A percentile compares a stretch with the other conserved stretches of the same genome.
Evolutionary conservation across 257 asterid species (phyloP).

Genomic region (Voacanga thouarsii): DNA sequence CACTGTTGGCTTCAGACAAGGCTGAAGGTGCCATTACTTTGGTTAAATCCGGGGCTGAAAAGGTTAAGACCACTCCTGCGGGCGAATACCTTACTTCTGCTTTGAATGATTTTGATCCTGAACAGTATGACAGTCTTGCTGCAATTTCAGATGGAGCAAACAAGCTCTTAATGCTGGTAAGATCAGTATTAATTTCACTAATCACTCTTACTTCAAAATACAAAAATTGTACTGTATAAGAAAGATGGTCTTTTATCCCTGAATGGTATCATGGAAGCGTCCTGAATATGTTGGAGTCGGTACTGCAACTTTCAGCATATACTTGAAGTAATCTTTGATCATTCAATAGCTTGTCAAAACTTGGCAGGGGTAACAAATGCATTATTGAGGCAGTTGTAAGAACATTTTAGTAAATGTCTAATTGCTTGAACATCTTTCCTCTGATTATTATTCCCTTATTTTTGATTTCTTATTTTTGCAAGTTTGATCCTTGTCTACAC

Average conservation of each 20-base stretch:
- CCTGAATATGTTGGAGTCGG: background rate
- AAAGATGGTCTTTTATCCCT: background rate
- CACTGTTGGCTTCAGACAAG: constrained; percentile 54
- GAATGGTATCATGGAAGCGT: background rate
- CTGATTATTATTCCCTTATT: background rate
- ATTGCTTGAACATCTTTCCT: background rate
- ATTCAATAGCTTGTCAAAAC: background rate
- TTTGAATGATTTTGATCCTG: constrained; percentile 92
- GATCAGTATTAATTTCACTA: background rate
- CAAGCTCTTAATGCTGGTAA: constrained; percentile 98
- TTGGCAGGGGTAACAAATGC: background rate
- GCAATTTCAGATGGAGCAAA: constrained; percentile 99
- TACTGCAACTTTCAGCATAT: background rate
- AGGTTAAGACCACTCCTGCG: constrained; percentile 88
- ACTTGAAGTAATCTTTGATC: background rate
- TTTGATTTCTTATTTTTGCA: background rate
- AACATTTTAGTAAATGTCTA: background rate
- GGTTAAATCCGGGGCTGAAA: constrained; percentile 72
- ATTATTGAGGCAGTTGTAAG: background rate
- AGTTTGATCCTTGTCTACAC: constrained; percentile 3
- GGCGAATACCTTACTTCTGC: constrained; percentile 99
- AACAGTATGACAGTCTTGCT: constrained; percentile 92
- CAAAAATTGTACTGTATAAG: background rate
- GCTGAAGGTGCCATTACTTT: constrained; percentile 64
- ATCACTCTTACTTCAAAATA: background rate